Evolutionary conservation across 768 basidiomycete genomes (phyloP).

Genomic region (Russula ochroleuca): DNA sequence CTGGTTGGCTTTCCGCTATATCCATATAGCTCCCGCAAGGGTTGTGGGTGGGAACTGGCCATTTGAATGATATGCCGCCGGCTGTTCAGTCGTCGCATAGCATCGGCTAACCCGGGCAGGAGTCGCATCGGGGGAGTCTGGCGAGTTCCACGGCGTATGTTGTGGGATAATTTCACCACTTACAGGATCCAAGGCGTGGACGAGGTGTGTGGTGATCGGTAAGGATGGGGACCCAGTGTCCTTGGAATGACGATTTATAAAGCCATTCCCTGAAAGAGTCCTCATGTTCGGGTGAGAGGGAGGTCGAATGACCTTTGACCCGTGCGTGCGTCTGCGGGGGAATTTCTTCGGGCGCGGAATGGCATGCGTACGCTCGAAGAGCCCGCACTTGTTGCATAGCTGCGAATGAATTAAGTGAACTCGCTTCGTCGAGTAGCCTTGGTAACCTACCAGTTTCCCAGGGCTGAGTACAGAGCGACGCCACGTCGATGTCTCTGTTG

Average conservation of each 20-base stretch:
- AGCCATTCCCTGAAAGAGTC: neutral
- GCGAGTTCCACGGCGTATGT: conserved; percentile 6
- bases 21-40: conserved; percentile 10
- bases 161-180: conserved; percentile 12
- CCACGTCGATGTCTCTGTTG: conserved; percentile 81
- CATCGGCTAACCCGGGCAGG: conserved; percentile 5
- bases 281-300: neutral
- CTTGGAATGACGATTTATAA: conserved; percentile 4
- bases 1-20: neutral
- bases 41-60: conserved; percentile 7
- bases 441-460: conserved; percentile 57
- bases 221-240: neutral
- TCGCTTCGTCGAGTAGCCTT: neutral
- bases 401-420: neutral
- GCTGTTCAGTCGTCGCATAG: neutral
- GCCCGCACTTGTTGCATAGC: conserved; percentile 58
- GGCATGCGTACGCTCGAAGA: conserved; percentile 77
- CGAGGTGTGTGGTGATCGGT: neutral
- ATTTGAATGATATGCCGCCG: conserved; percentile 1
- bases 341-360: conserved; percentile 52
- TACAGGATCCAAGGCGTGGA: conserved; percentile 9
- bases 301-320: neutral
- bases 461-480: conserved; percentile 68
- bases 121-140: neutral
- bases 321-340: conserved; percentile 11